phyloP scores from a whole-genome alignment of 1,139 yeast genomes.

The Suhomyces bokatorum region DNA sequence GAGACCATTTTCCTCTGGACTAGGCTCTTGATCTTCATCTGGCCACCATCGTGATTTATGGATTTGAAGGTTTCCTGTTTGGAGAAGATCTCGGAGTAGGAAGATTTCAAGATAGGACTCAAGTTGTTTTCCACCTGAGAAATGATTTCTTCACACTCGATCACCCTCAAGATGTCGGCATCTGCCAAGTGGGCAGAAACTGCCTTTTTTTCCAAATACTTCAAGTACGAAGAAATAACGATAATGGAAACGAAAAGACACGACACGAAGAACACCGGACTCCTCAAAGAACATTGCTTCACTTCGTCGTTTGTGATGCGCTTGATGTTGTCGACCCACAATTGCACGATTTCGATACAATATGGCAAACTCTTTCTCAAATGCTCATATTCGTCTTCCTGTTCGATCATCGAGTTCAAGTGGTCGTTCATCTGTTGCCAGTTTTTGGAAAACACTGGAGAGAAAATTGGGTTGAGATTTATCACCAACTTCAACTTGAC shows the following conservation, averaged over 20 bases:
- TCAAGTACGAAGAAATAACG: constrained; percentile 61
- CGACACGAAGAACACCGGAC: constrained; percentile 73
- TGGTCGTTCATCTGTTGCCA: constrained; percentile 64
- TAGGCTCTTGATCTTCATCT: constrained; percentile 26
- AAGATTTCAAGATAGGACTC: constrained; percentile 33
- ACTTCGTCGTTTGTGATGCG: constrained; percentile 59
- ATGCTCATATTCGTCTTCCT: constrained; percentile 50
- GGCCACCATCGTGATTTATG: constrained; percentile 23
- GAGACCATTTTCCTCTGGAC: constrained; percentile 21
- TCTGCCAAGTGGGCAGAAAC: constrained; percentile 18
- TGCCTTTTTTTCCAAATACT: constrained; percentile 46
- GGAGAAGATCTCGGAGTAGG: constrained; percentile 53
- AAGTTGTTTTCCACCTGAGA: constrained; percentile 57
- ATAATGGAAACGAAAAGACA: constrained; percentile 63
- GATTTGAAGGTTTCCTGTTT: constrained; percentile 55
- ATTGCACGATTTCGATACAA: constrained; percentile 58
- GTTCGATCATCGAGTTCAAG: constrained; percentile 36
- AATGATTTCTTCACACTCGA: constrained; percentile 50
- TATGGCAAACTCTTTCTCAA: constrained; percentile 58
- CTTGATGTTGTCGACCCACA: constrained; percentile 70
- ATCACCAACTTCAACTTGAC: constrained; percentile 65
- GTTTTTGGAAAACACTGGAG: constrained; percentile 58
- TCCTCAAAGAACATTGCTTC: constrained; percentile 62
- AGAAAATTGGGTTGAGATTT: constrained; percentile 56
- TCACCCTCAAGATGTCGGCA: constrained; percentile 44